Conservation (phyloP, 345 rosid species). For the Gynandropsis gynandra region DNA sequence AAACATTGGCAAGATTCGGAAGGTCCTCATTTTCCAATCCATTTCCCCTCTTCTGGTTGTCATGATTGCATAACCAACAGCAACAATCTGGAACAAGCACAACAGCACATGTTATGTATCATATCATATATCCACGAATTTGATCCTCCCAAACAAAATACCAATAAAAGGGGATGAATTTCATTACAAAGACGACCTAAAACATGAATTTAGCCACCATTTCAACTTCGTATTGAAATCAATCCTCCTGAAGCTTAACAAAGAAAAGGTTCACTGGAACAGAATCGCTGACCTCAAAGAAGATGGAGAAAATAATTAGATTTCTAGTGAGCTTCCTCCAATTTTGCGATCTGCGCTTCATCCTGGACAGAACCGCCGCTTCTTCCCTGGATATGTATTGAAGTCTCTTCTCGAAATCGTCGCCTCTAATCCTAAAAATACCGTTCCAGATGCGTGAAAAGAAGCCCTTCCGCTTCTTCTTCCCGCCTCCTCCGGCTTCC, state of each 20-base stretch:
- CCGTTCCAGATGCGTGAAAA: constrained; percentile 69
- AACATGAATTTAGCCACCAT: neutral
- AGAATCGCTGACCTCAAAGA: constrained; percentile 50
- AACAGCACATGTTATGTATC: neutral
- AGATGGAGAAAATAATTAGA: constrained; percentile 51
- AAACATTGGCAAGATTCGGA: constrained; percentile 59
- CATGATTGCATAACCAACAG: constrained; percentile 58
- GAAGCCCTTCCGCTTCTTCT: constrained; percentile 53
- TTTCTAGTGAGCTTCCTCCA: constrained; percentile 58
- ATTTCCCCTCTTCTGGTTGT: constrained; percentile 51
- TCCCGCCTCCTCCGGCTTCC: constrained; percentile 8
- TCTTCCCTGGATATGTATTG: constrained; percentile 79
- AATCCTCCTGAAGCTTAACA: neutral
- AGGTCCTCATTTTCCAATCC: constrained; percentile 67
- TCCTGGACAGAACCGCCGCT: constrained; percentile 54
- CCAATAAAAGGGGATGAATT: neutral
- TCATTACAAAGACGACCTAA: neutral
- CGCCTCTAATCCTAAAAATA: constrained; percentile 48
- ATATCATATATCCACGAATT: neutral
- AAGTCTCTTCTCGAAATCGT: constrained; percentile 90
- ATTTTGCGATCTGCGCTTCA: constrained; percentile 53
- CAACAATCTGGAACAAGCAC: constrained; percentile 46
- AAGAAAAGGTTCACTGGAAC: neutral
- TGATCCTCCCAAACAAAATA: neutral
- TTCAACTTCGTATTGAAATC: neutral